A percentile compares a stretch with the other conserved stretches of the same genome.
phyloP scores from a whole-genome alignment of 331 rosid species.

The Acacia concinna region DNA sequence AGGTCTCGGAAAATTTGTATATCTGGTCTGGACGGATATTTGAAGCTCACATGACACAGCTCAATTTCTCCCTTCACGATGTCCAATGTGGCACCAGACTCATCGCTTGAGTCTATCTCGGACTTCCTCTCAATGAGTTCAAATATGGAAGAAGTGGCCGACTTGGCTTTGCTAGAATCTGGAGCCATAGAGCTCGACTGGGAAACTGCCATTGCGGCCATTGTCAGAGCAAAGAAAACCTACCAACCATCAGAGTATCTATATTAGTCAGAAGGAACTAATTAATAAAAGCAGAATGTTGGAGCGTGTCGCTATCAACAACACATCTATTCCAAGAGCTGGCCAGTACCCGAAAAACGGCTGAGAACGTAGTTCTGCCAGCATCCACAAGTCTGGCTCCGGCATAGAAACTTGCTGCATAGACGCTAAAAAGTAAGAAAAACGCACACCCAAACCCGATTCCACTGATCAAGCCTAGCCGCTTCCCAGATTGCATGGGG shows the following conservation, averaged over 20 bases:
- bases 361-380: constrained; percentile 48
- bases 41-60: constrained; percentile 63
- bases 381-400: constrained; percentile 61
- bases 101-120: constrained; percentile 62
- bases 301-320: background rate
- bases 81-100: constrained; percentile 55
- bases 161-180: constrained; percentile 64
- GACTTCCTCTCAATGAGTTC: constrained; percentile 59
- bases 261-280: background rate
- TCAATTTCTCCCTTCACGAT: constrained; percentile 60
- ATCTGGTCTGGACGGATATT: constrained; percentile 73
- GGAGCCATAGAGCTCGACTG: constrained; percentile 61
- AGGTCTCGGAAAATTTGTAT: constrained; percentile 66
- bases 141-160: constrained; percentile 68
- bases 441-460: constrained; percentile 61
- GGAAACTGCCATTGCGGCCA: constrained; percentile 70
- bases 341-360: constrained; percentile 57
- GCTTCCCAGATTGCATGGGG: constrained; percentile 58
- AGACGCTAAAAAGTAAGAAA: constrained; percentile 53
- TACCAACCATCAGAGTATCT: constrained; percentile 27
- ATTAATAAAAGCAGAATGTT: background rate
- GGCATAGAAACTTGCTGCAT: constrained; percentile 66
- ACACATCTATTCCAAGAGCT: background rate
- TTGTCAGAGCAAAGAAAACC: constrained; percentile 81
- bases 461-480: constrained; percentile 74